phyloP scores from a whole-genome alignment of 495 filamentous ascomycete species.

The Penicillium canescens region DNA sequence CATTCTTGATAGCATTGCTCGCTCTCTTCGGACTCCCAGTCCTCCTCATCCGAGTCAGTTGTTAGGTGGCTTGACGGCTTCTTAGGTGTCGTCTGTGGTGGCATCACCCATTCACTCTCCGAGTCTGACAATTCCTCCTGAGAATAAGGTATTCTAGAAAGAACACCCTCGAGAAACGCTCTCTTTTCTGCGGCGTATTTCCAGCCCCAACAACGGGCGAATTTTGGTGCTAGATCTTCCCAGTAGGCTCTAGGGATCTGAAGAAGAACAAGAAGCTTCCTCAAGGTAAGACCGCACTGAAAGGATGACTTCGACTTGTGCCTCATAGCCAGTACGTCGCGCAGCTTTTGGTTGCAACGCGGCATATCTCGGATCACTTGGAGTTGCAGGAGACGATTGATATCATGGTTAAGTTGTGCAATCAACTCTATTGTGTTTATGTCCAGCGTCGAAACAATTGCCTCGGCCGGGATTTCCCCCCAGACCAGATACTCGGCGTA shows the following conservation, averaged over 20 bases:
- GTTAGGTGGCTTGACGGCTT: neutral
- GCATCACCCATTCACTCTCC: neutral
- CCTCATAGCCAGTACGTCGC: neutral
- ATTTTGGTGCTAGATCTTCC: neutral
- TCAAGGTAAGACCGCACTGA: neutral
- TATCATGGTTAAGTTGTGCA: constrained; percentile 10
- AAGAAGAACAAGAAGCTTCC: neutral
- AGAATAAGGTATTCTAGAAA: neutral
- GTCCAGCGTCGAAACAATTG: constrained; percentile 30
- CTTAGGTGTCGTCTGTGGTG: neutral
- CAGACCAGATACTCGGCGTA: constrained; percentile 38
- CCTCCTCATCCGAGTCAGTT: no score
- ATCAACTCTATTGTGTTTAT: constrained; percentile 21
- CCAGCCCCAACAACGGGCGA: constrained; percentile 2
- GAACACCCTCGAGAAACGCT: no score
- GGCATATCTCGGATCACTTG: neutral
- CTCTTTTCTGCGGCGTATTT: neutral
- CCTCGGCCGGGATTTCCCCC: constrained; percentile 18
- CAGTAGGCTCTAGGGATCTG: neutral
- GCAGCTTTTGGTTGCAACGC: neutral
- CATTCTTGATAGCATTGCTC: no score
- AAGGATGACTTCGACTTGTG: neutral
- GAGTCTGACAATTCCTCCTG: neutral
- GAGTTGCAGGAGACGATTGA: constrained; percentile 29
- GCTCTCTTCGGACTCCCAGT: no score